Evolutionary conservation across 495 filamentous ascomycete species (phyloP).

Genomic region (Aspergillus heteromorphus): DNA sequence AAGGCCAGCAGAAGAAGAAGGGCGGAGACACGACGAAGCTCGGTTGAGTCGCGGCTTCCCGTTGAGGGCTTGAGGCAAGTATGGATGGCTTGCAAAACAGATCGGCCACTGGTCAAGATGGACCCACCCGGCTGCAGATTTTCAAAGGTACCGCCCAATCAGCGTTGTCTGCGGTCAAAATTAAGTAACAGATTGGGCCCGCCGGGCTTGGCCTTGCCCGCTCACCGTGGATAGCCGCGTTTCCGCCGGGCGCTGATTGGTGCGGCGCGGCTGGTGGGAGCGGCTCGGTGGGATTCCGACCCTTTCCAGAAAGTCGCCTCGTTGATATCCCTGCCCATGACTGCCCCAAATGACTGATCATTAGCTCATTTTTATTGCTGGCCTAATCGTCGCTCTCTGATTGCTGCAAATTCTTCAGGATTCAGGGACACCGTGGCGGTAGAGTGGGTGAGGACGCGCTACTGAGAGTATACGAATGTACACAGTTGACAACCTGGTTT

Average conservation of each 20-base stretch:
- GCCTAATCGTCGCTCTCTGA: not conserved
- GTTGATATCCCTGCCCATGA: not conserved
- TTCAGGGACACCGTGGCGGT: no score
- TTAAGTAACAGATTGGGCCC: not conserved
- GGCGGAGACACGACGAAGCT: not conserved
- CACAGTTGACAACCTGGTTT: no score
- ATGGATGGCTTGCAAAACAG: no score
- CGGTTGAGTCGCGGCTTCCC: not conserved
- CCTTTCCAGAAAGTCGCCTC: not conserved
- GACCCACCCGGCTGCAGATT: not conserved
- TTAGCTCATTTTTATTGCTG: not conserved
- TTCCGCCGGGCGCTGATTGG: not conserved
- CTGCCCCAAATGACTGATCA: not conserved
- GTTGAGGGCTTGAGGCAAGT: no score
- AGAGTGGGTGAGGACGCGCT: no score
- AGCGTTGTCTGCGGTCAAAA: not conserved
- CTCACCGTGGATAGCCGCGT: not conserved
- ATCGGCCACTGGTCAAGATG: not conserved
- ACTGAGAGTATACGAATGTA: no score
- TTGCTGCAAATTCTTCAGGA: not conserved
- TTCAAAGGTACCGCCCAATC: not conserved
- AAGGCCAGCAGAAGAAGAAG: not conserved
- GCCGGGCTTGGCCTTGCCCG: not conserved
- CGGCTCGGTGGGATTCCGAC: constrained; percentile 1
- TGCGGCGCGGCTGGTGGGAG: not conserved